Conservation (phyloP, 1,284 basidiomycete genomes). For the Irpex rosettiformis region DNA sequence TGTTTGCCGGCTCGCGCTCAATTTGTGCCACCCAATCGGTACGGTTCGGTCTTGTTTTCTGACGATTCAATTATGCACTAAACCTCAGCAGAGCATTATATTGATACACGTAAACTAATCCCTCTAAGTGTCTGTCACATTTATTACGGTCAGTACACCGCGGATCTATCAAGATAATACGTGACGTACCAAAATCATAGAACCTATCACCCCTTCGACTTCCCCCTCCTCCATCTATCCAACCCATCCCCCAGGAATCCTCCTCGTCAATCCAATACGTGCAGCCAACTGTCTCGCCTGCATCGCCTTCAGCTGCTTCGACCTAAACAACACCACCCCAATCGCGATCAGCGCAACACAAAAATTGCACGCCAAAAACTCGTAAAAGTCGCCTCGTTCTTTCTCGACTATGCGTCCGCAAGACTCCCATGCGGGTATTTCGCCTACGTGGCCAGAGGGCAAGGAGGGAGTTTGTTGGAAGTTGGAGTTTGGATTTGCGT, state of each 20-base stretch:
- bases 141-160: neutral
- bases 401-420: slow-evolving; percentile 79
- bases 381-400: slow-evolving; percentile 83
- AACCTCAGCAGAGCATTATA: too few relatives aligned
- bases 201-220: neutral
- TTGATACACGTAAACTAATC: neutral
- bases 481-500: slow-evolving; percentile 11
- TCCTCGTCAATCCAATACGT: slow-evolving; percentile 63
- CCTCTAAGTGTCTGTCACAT: neutral
- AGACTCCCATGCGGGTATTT: slow-evolving; percentile 84
- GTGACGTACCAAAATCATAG: neutral
- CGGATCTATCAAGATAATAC: neutral
- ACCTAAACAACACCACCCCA: slow-evolving; percentile 62
- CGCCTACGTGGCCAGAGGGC: slow-evolving; percentile 39
- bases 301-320: slow-evolving; percentile 61
- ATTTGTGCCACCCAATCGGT: neutral
- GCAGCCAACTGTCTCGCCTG: slow-evolving; percentile 83
- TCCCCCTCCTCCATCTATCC: slow-evolving; percentile 11
- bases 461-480: slow-evolving; percentile 21
- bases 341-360: slow-evolving; percentile 67
- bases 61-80: too few relatives aligned
- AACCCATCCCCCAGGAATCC: slow-evolving; percentile 24
- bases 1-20: neutral
- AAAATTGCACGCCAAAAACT: slow-evolving; percentile 82
- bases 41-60: too few relatives aligned